Base-by-base conservation (phyloP, 768 basidiomycete species). In the Kwoniella heveanensis region DNA sequence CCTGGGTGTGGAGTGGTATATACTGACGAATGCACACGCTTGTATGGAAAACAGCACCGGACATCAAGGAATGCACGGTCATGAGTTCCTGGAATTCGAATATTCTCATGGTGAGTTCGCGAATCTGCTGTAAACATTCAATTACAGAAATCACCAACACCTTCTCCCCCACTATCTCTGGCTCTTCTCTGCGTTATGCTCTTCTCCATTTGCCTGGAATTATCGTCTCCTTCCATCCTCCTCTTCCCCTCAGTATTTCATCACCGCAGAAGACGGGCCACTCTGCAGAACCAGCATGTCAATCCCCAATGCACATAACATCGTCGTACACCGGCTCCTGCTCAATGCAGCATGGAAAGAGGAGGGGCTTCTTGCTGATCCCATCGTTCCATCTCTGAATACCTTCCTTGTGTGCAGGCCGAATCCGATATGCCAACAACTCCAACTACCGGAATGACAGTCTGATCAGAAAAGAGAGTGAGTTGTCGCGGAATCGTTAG, bases 381-480 rank as follows among this genome's bases (percentile, higher is more conserved):
- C 17, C 15, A 17, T 10, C 39, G 4, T 44, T 44, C 6, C 17
- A 9, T 19, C 39, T 44, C 3, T 44, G 10, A 10, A n/a, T n/a
- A n/a, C n/a, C n/a, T n/a, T n/a, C n/a, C 15, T 17, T 19, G 8
- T 10, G 4, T 17, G 17, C 37, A 79, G 78, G 78, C 22, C 88
- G 95, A 69, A 85, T 98, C 59, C 87, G 96, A 70, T 99, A 98
- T 80, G 96, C 96, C 66, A 95, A 98, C 84, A 98, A 98, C 84
- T 97, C 95, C 10, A 99, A 99, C 82, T 99, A 99, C 82, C 84
- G 96, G 30, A 98, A 98, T 73, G 96, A 99, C 82, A 90, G 89
- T 80, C 83, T 99, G 53, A 98, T 99, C 78, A 87, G 95, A 66
- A 98, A 98, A 90, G 96, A 99, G 82, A 96, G 94, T 96, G 71